Evolutionary conservation across 1,284 basidiomycete species (phyloP).

Genomic region (Tilletia caries): DNA sequence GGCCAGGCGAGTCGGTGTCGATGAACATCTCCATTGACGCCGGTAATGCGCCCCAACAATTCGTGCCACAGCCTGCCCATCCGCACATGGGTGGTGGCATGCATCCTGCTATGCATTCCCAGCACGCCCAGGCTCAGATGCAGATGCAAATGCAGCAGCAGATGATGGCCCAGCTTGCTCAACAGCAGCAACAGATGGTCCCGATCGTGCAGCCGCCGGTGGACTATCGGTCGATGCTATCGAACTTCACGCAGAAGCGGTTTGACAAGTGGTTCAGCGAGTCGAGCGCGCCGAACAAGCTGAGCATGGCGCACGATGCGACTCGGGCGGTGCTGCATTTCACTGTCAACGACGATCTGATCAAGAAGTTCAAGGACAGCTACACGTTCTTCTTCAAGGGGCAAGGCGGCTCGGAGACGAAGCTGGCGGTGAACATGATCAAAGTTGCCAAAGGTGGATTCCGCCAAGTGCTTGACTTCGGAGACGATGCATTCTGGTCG

Average conservation of each 20-base stretch:
- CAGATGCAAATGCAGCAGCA: not conserved
- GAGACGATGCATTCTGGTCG: not conserved
- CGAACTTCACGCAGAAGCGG: not conserved
- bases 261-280: constrained; percentile 6
- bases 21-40: not conserved
- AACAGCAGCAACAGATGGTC: not conserved
- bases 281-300: not conserved
- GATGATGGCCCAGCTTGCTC: not conserved
- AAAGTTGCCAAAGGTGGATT: not conserved
- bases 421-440: not conserved
- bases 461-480: not conserved
- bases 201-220: not conserved
- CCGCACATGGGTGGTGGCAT: not conserved
- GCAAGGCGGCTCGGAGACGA: not conserved
- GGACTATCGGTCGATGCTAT: not conserved
- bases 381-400: constrained; percentile 5
- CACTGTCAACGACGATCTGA: not conserved
- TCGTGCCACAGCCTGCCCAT: not conserved
- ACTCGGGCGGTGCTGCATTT: constrained; percentile 1
- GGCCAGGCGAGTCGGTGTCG: constrained; percentile 2
- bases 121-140: not conserved
- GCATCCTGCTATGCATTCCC: not conserved
- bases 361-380: not conserved
- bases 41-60: not conserved
- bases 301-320: constrained; percentile 1